Conservation (phyloP, 148 eudicot genomes). For the Cornus controversa region DNA sequence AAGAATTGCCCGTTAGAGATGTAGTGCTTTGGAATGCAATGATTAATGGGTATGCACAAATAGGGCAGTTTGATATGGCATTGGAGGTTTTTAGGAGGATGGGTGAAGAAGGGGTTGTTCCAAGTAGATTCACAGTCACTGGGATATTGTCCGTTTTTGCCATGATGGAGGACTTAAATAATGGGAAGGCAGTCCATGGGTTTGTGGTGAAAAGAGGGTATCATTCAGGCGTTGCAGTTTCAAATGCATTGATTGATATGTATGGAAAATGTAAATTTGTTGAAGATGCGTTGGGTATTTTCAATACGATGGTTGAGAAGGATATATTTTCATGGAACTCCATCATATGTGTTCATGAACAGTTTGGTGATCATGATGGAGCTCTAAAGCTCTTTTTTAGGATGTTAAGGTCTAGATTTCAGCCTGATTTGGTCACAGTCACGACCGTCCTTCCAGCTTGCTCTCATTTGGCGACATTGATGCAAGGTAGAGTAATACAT, state of each 20-base stretch:
- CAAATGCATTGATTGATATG: conserved; percentile 68
- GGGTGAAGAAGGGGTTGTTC: conserved; percentile 32
- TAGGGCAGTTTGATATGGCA: conserved; percentile 50
- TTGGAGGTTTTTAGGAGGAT: conserved; percentile 44
- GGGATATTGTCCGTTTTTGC: conserved; percentile 60
- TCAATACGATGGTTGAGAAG: conserved; percentile 44
- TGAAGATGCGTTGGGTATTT: conserved; percentile 35
- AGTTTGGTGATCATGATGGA: conserved; percentile 50
- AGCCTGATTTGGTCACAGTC: conserved; percentile 67
- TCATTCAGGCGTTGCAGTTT: conserved; percentile 38
- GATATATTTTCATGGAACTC: conserved; percentile 78
- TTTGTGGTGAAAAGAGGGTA: conserved; percentile 51
- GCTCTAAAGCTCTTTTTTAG: conserved; percentile 37
- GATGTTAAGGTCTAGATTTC: conserved; percentile 44
- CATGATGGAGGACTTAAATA: conserved; percentile 38
- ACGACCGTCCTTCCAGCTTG: conserved; percentile 72
- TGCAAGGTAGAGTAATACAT: conserved; percentile 62
- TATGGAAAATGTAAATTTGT: conserved; percentile 64
- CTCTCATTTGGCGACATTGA: conserved; percentile 52
- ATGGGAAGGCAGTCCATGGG: conserved; percentile 55
- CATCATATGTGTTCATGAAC: conserved; percentile 52
- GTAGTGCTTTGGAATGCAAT: conserved; percentile 72
- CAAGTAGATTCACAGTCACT: conserved; percentile 49
- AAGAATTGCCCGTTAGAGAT: conserved; percentile 47
- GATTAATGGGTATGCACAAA: conserved; percentile 67